Evolutionary conservation across 495 filamentous ascomycete species (phyloP), one percentile per base, ranked within the genome.

Genomic region (Schizothecium vesticola): DNA sequence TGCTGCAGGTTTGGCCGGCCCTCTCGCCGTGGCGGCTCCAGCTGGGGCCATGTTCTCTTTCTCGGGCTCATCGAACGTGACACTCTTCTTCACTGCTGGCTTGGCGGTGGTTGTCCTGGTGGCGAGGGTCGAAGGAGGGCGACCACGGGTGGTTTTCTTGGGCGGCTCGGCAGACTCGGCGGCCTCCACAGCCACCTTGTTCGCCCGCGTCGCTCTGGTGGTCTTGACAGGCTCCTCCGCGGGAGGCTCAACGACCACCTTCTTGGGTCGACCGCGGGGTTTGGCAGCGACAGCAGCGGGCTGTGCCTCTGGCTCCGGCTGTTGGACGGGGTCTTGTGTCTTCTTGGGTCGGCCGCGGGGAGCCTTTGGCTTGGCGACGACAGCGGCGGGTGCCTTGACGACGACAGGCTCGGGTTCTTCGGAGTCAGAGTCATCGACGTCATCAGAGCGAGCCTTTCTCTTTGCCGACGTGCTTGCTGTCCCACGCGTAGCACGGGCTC

Each of bases 31-130:
- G 16, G 65, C 26, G 16, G 73, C 67, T 5, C 69, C 65, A 21
- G 72, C 28, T 9, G 80, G 81, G 22, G 74, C 63, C 11, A 84
- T 69, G 61, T 87, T 86, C 72, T 87, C 85, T 71, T 87, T 86
- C 74, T 86, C 84, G 1, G 84, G 83, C 65, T 86, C 85, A 71
- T 85, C 77, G 70, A 87, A 87, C 59, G 80, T 85, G 68, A 87
- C 85, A 1, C 79, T 80, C 75, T 87, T 87, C 77, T 85, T 87
- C 24, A 77, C 57, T 8, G 70, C 33, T 21, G 80, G 74, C 62
- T 80, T 82, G 16, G 77, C 74, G 43, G 7, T n/a, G 19, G 76
- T 71, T 13, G 73, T 43, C 21, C 68, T 70, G 21, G 74, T 71
- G 9, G 75, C 70, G 36, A 74, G 68, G 8, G 78, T 72, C 6